phyloP scores from a whole-genome alignment of 73 alveolate species.

The Stentor coeruleus region DNA sequence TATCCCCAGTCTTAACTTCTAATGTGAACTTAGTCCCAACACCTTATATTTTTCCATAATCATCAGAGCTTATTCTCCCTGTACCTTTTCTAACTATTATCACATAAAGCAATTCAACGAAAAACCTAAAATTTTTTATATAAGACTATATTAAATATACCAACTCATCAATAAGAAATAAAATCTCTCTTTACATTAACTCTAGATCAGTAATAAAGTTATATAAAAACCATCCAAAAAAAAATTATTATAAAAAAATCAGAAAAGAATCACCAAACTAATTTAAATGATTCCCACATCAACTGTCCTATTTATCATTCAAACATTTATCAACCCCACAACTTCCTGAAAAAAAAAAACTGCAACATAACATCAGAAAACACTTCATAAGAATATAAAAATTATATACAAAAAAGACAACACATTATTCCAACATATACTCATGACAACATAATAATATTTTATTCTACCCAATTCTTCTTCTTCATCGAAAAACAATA shows the following conservation, averaged over 20 bases:
- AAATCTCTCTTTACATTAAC: conserved; percentile 38
- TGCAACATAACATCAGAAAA: conserved; percentile 1
- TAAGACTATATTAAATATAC: conserved; percentile 37
- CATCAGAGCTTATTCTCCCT: conserved; percentile 57
- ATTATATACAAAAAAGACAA: no score
- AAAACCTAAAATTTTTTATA: conserved; percentile 62
- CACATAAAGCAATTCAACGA: conserved; percentile 66
- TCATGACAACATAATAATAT: background rate
- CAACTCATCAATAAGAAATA: conserved; percentile 64
- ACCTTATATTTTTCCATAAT: conserved; percentile 41
- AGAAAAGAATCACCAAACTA: conserved; percentile 90
- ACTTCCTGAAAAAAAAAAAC: conserved; percentile 71
- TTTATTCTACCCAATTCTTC: background rate
- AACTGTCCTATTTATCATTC: conserved; percentile 82
- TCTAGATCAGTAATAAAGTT: no score
- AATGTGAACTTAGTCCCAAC: conserved; percentile 55
- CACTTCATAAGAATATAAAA: background rate
- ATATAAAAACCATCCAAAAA: no score
- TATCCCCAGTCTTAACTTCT: conserved; percentile 46
- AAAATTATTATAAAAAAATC: no score
- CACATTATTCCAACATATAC: no score
- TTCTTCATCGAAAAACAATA: background rate
- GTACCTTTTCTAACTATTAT: conserved; percentile 71
- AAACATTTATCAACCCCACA: conserved; percentile 56
- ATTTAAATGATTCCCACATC: conserved; percentile 95